These are phyloP conservation scores for Aspergillus awamori DNA, from an alignment of 2,329 filamentous ascomycete species.

Conservation along the genomic window DNA sequence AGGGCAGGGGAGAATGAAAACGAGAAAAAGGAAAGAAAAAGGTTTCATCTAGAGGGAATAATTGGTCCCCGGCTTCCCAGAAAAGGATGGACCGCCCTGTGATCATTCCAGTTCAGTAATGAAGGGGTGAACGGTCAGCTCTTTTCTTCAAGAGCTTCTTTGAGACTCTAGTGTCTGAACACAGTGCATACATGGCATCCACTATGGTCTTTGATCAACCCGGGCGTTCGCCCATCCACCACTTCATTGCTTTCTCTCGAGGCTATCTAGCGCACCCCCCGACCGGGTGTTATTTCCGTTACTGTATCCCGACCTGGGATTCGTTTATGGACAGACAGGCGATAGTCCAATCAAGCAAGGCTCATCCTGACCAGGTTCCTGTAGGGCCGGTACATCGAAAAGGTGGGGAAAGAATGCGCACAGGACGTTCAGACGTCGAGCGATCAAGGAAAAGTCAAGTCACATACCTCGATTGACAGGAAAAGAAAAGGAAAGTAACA, in stretches of 20 bases:
- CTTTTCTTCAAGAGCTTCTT: neutral
- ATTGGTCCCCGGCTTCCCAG: constrained; percentile 20
- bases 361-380: constrained; percentile 2
- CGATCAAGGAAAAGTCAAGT: neutral
- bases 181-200: neutral
- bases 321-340: neutral
- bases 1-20: constrained; percentile 6
- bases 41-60: constrained; percentile 13
- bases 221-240: neutral
- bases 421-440: constrained; percentile 4
- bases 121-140: constrained; percentile 20
- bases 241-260: neutral
- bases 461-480: neutral
- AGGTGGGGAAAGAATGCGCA: constrained; percentile 11
- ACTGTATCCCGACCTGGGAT: neutral
- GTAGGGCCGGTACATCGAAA: constrained; percentile 3
- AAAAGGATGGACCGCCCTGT: constrained; percentile 16
- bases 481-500: neutral
- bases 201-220: neutral
- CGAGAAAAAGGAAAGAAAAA: constrained; percentile 7
- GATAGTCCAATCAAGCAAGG: neutral
- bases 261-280: neutral
- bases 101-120: constrained; percentile 25
- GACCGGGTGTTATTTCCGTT: constrained; percentile 1
- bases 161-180: neutral